Base-by-base conservation (phyloP, 164 flowering plant genomes). In the Vitis cinerea region DNA sequence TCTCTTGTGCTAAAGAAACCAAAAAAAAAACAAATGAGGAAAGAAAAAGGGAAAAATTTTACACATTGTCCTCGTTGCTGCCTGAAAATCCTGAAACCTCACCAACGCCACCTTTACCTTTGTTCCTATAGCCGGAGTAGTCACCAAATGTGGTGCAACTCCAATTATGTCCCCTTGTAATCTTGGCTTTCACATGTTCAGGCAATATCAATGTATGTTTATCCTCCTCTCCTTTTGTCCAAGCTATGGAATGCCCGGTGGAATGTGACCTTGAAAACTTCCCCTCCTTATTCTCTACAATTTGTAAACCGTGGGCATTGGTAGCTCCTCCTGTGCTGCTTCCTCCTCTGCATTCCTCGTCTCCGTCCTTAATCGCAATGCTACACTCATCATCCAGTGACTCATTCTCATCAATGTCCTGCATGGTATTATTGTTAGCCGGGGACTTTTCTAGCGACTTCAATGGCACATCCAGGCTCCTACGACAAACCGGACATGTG, bases 401-500 rank as follows among this genome's bases (percentile, higher is more conserved):
- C 14, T 44, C 67, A 30, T 65, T 54, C 37, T 68, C 47, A 0
- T 57, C 71, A n/a, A 8, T n/a, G 9, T 51, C 76, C 19, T 47
- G 30, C 60, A 16, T 66, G 59, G 69, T 8, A 29, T 61, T 47
- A 8, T 23, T 10, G 10, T 15, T 19, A 2, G 16, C 44, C 8
- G 66, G 65, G 8, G 72, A 52, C 23, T 73, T 69, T n/a, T 63
- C 78, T 12, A 74, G 47, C 11, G 65, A 11, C 6, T 56, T 16
- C 3, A 15, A 29, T 3, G 59, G 59, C 0, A 74, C 16, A 30
- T 87, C 86, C 2, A 89, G 92, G 44, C 75, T 68, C 1, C 81
- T 11, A 0, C 98, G 90, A 72, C 97, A 94, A 27, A 89, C 91
- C 0, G 97, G 97, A 57, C 98, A 94, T 0, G 97, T 85, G 11